Conservation (phyloP, 2,329 filamentous ascomycete species). For the Esteya vermicola region DNA sequence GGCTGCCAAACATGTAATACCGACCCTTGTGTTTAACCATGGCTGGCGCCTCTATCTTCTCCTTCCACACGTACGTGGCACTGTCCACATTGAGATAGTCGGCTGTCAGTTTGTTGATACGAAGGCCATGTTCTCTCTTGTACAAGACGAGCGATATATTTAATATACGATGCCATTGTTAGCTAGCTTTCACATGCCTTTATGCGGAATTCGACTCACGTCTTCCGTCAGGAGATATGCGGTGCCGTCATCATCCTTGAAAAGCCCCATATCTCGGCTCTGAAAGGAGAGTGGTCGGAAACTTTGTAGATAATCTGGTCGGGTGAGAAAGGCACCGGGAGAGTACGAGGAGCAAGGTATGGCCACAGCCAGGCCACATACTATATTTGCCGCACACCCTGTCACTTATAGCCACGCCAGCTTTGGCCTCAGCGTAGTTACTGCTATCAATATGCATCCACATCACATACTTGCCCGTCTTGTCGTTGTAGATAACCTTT, state of each 20-base stretch:
- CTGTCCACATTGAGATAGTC: constrained; percentile 10
- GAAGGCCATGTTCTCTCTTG: constrained; percentile 12
- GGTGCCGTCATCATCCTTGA: constrained; percentile 45
- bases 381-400: constrained; percentile 46
- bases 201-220: constrained; percentile 26
- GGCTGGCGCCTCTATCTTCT: constrained; percentile 38
- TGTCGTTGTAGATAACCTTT: constrained; percentile 54
- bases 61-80: constrained; percentile 13
- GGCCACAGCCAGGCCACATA: no score
- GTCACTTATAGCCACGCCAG: constrained; percentile 21
- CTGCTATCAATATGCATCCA: constrained; percentile 54
- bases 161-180: not conserved
- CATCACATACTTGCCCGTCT: constrained; percentile 30
- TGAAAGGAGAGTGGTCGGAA: constrained; percentile 17
- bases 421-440: constrained; percentile 17
- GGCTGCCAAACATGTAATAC: constrained; percentile 41
- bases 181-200: no score
- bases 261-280: constrained; percentile 39
- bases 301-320: constrained; percentile 19
- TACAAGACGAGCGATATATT: not conserved
- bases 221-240: constrained; percentile 50
- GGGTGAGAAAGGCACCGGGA: no score
- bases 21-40: constrained; percentile 34
- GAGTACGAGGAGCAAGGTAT: no score
- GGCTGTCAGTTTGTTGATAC: constrained; percentile 11